Evolutionary conservation across 352 stramenopile species (phyloP).

Genomic region (Aphanomyces euteiches): DNA sequence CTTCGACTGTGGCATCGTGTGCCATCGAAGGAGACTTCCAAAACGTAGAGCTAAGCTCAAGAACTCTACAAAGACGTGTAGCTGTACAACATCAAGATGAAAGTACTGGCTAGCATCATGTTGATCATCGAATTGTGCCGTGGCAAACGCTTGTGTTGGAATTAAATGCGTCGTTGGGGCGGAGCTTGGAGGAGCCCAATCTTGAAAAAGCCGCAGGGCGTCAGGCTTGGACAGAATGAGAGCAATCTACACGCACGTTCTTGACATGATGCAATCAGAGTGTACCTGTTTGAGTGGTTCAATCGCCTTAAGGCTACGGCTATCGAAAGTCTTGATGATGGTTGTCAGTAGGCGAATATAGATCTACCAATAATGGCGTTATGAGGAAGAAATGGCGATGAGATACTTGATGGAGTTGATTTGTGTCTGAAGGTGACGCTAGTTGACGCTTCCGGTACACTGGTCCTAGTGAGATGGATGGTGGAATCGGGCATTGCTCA

Average conservation of each 20-base stretch:
- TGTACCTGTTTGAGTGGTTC: constrained; percentile 65
- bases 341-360: constrained; percentile 59
- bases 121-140: constrained; percentile 56
- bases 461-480: constrained; percentile 48
- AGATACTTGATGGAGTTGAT: constrained; percentile 73
- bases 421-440: constrained; percentile 57
- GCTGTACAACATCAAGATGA: constrained; percentile 5
- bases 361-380: constrained; percentile 41
- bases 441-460: constrained; percentile 61
- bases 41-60: constrained; percentile 40
- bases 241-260: constrained; percentile 45
- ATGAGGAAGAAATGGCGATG: not conserved
- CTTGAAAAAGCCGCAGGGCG: constrained; percentile 61
- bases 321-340: constrained; percentile 59
- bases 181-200: constrained; percentile 69
- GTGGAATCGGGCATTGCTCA: constrained; percentile 57
- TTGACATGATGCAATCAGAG: not conserved
- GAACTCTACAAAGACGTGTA: constrained; percentile 34
- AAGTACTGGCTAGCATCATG: constrained; percentile 50
- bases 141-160: constrained; percentile 51
- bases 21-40: constrained; percentile 41
- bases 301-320: constrained; percentile 40
- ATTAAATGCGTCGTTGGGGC: constrained; percentile 43
- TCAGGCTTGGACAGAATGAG: constrained; percentile 56
- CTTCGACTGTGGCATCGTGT: constrained; percentile 16